These are phyloP conservation scores for Starmera pachycereana DNA, from an alignment of 805 yeast genomes.

Conservation along the genomic window DNA sequence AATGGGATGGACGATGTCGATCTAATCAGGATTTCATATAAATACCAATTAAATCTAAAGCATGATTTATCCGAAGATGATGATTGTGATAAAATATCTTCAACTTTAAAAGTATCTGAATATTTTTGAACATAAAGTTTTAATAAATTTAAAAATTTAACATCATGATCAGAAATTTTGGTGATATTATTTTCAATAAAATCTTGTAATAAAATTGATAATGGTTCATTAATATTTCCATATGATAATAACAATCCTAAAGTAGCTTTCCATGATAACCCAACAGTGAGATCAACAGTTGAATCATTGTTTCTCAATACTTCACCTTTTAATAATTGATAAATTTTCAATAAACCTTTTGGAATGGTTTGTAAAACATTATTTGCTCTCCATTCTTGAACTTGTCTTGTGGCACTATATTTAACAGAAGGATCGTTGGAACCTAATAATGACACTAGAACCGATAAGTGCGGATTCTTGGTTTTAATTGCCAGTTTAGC, in stretches of 20 bases:
- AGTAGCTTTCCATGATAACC: conserved; percentile 56
- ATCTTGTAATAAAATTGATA: conserved; percentile 22
- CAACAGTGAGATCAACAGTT: conserved; percentile 27
- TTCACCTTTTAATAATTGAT: conserved; percentile 52
- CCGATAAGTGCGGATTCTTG: conserved; percentile 60
- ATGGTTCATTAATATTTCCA: conserved; percentile 35
- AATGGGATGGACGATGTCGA: conserved; percentile 17
- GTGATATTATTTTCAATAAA: conserved; percentile 14
- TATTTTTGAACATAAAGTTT: conserved; percentile 19
- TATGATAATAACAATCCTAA: conserved; percentile 55
- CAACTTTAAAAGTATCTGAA: conserved; percentile 7
- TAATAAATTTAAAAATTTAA: conserved; percentile 17
- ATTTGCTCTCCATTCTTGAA: conserved; percentile 51
- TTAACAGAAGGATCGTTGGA: conserved; percentile 55
- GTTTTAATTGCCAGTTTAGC: conserved; percentile 47
- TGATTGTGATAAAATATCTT: conserved; percentile 9
- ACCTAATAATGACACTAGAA: conserved; percentile 57
- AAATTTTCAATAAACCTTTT: conserved; percentile 41
- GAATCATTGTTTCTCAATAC: conserved; percentile 17
- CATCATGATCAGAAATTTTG: conserved; percentile 7
- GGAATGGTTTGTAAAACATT: conserved; percentile 40
- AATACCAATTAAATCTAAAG: conserved; percentile 40
- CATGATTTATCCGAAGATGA: conserved; percentile 17
- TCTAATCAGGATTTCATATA: conserved; percentile 33
- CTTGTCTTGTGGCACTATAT: conserved; percentile 47